phyloP scores from a whole-genome alignment of 768 basidiomycete species.

The Clitopilus passeckerianus region DNA sequence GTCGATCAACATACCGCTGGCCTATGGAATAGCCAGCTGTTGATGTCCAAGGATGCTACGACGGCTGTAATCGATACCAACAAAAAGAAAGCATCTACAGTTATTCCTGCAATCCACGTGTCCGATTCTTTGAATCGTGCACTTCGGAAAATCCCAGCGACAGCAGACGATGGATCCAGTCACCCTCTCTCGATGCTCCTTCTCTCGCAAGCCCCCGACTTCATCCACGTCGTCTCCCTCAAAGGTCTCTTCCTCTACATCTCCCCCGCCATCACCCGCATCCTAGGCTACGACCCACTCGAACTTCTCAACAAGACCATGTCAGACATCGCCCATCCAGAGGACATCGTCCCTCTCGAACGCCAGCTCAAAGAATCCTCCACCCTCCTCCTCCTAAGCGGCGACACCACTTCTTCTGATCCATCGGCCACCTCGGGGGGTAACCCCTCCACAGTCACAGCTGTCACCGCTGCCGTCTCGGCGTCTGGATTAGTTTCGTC shows the following conservation, averaged over 20 bases:
- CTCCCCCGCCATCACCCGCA: slow-evolving; percentile 70
- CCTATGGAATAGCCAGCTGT: neutral
- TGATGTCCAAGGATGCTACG: neutral
- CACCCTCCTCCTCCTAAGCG: slow-evolving; percentile 14
- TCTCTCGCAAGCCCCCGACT: slow-evolving; percentile 66
- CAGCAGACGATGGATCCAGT: slow-evolving; percentile 20
- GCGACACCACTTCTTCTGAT: slow-evolving; percentile 7
- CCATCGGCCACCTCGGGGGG: slow-evolving; percentile 7
- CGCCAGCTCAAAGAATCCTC: slow-evolving; percentile 83
- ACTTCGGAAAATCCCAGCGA: slow-evolving; percentile 37
- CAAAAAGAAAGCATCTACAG: slow-evolving; percentile 7
- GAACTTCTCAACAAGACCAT: slow-evolving; percentile 80
- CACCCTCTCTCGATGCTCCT: slow-evolving; percentile 54
- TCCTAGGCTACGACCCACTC: slow-evolving; percentile 82
- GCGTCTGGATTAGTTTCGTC: neutral
- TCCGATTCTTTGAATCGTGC: slow-evolving; percentile 43
- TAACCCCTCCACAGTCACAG: neutral
- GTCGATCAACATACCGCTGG: slow-evolving; percentile 46
- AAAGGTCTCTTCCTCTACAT: slow-evolving; percentile 93
- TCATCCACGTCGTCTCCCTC: slow-evolving; percentile 86
- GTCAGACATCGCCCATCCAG: slow-evolving; percentile 80
- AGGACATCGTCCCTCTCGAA: slow-evolving; percentile 87
- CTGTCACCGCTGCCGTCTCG: too few species aligned
- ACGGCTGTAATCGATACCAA: slow-evolving; percentile 7
- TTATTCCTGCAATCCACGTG: slow-evolving; percentile 48